These are phyloP conservation scores for Obelidium mucronatum DNA, from an alignment of 192 early-diverging fungal genomes.

Conservation along the genomic window DNA sequence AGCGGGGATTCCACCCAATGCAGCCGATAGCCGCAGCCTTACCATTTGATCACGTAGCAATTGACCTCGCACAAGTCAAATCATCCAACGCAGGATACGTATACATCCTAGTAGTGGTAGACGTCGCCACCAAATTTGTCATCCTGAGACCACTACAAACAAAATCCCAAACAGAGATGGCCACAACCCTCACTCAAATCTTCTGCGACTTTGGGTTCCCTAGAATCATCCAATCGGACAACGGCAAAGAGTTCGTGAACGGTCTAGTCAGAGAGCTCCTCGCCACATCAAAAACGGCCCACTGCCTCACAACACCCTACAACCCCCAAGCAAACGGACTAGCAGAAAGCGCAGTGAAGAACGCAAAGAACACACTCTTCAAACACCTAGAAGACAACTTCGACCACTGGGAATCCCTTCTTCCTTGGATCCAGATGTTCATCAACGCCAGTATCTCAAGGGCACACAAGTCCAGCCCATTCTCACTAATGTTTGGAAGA, in stretches of 20 bases:
- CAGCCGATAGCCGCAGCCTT: not conserved
- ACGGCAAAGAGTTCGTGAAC: slow-evolving; percentile 59
- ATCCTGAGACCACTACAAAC: too few relatives aligned
- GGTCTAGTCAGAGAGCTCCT: slow-evolving; percentile 29
- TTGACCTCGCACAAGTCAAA: not conserved
- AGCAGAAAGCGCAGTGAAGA: slow-evolving; percentile 49
- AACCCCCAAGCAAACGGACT: slow-evolving; percentile 53
- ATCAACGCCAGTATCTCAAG: slow-evolving; percentile 43
- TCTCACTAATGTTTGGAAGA: slow-evolving; percentile 54
- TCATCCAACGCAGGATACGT: not conserved
- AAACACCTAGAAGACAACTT: slow-evolving; percentile 38
- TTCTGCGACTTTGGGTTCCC: too few relatives aligned
- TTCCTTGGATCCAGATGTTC: slow-evolving; percentile 44
- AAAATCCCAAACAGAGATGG: not conserved
- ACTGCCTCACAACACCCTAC: slow-evolving; percentile 47
- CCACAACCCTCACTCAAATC: not conserved
- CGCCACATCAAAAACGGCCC: slow-evolving; percentile 22
- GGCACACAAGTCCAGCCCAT: slow-evolving; percentile 43
- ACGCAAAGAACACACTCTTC: slow-evolving; percentile 26
- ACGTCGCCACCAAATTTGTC: not conserved
- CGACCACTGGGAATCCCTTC: slow-evolving; percentile 41
- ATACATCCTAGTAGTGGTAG: not conserved
- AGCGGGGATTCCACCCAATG: not conserved
- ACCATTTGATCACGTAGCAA: not conserved
- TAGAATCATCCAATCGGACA: slow-evolving; percentile 37